Evolutionary conservation across 176 grass and related monocot genomes (phyloP), one percentile per base, ranked within the genome.

Genomic region (Zizania latifolia): DNA sequence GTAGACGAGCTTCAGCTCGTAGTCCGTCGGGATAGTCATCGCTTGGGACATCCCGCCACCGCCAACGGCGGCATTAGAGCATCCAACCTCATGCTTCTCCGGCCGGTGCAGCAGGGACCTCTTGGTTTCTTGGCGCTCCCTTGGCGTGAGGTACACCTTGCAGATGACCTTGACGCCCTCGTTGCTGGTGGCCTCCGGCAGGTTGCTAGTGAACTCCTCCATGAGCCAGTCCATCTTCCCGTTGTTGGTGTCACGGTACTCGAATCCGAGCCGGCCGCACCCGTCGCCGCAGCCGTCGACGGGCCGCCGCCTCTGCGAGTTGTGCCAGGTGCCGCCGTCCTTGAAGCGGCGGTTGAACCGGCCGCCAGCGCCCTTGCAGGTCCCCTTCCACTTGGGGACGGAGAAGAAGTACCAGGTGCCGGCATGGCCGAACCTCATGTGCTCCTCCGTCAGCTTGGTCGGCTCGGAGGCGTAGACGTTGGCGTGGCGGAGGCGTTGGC

Each of bases 341-440:
- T 6, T 0, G 21, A 81, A 24, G 69, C 5, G 5, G 33, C 79
- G 69, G 44, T 2, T 65, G 32, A 53, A 14, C 8, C 31, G 56
- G 0, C 2, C 31, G 1, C 29, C 16, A 0, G 1, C 30, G 1
- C 6, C 40, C 55, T 34, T 72, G 8, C 65, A n/a, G n/a, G n/a
- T 27, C 8, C 33, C 33, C 33, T 77, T 77, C 65, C 82, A 62
- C 55, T 36, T 36, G 1, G 23, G 0, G 2, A 8, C 2, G 0
- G 51, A 16, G 51, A 76, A 75, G 53, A 83, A 77, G 81, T 77
- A 83, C 1, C 72, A 55, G 22, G 61, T 54, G 6, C 22, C 72
- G 29, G 2, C 46, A 17, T 51, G 46, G 46, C 1, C 46, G 46
- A 8, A 51, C 19, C 1, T 6, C 17, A 8, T n/a, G 19, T 51